Conservation (phyloP, 2,329 filamentous ascomycete genomes). For the Fusarium sp. region DNA sequence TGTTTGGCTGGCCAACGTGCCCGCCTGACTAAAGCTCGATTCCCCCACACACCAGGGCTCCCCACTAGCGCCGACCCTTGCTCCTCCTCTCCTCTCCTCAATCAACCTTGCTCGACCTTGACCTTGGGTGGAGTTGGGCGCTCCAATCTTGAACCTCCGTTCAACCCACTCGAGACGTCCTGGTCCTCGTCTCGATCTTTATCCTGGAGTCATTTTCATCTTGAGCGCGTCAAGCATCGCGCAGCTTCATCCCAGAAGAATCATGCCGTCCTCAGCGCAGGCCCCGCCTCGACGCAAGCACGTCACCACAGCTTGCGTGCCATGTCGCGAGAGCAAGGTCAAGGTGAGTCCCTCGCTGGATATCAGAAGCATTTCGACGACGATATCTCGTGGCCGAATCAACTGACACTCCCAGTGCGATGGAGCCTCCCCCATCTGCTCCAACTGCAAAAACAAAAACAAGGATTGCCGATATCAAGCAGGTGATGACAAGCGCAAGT, state of each 20-base stretch:
- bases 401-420: conserved; percentile 23
- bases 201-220: background rate
- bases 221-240: background rate
- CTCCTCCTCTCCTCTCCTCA: background rate
- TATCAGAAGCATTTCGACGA: background rate
- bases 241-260: background rate
- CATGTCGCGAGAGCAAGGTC: conserved; percentile 58
- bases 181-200: background rate
- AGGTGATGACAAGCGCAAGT: conserved; percentile 36
- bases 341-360: conserved; percentile 45
- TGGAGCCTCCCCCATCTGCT: conserved; percentile 27
- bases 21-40: background rate
- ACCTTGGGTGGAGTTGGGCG: background rate
- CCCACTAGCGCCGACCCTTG: background rate
- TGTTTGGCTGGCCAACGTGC: background rate
- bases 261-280: conserved; percentile 25
- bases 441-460: conserved; percentile 33
- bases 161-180: conserved; percentile 3
- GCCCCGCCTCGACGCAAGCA: conserved; percentile 48
- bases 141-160: background rate
- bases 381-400: background rate
- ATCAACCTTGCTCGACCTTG: background rate
- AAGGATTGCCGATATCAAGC: conserved; percentile 34
- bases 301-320: conserved; percentile 57
- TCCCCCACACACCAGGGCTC: background rate